These are phyloP conservation scores for Chrysosporium queenslandicum DNA, from an alignment of 2,329 filamentous ascomycete genomes.

Conservation along the genomic window DNA sequence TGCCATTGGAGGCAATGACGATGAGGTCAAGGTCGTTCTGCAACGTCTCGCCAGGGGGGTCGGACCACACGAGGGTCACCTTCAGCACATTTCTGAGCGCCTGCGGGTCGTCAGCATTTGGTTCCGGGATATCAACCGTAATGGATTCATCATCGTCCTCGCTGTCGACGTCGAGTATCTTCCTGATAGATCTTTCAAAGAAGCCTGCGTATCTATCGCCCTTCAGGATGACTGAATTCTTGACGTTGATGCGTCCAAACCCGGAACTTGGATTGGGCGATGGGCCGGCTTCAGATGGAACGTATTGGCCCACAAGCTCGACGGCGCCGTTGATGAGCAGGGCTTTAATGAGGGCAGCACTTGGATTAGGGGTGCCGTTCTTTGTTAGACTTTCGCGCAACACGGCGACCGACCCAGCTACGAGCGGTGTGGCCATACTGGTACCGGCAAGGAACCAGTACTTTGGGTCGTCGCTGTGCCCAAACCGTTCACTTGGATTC, in stretches of 20 bases:
- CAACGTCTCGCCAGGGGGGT: constrained; percentile 16
- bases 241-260: constrained; percentile 20
- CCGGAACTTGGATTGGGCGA: constrained; percentile 19
- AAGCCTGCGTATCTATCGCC: constrained; percentile 12
- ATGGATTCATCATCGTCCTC: constrained; percentile 1
- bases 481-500: constrained; percentile 6
- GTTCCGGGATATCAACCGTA: constrained; percentile 11
- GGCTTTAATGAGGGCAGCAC: constrained; percentile 22
- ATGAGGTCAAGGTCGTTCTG: constrained; percentile 20
- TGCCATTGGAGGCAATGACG: constrained; percentile 14
- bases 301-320: constrained; percentile 17
- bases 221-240: constrained; percentile 14
- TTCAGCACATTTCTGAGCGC: constrained; percentile 11
- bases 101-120: not conserved
- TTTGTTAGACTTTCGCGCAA: constrained; percentile 18
- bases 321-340: constrained; percentile 23
- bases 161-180: not conserved
- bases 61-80: constrained; percentile 19
- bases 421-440: constrained; percentile 22
- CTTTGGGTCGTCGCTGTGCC: constrained; percentile 13
- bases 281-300: constrained; percentile 17
- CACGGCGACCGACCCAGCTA: constrained; percentile 20
- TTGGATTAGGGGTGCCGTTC: constrained; percentile 16
- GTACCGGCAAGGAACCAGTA: constrained; percentile 19
- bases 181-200: constrained; percentile 8